Evolutionary conservation across 2,329 filamentous ascomycete genomes (phyloP).

Genomic region (Ophiostoma tasmaniense): DNA sequence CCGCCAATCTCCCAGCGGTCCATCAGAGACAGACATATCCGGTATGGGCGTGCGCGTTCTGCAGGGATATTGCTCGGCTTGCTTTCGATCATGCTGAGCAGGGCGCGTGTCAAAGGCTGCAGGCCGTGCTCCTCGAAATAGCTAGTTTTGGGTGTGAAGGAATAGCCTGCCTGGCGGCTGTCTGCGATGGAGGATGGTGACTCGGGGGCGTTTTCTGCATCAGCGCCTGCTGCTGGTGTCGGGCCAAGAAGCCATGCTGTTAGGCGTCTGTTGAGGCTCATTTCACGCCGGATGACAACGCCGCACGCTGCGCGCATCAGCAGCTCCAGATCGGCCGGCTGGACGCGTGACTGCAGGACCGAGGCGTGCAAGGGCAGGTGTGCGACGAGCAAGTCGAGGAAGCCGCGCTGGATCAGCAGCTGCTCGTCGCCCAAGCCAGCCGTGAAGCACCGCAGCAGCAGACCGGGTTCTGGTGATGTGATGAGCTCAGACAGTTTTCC

Average conservation of each 20-base stretch:
- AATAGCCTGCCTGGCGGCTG: conserved; percentile 22
- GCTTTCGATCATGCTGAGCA: conserved; percentile 66
- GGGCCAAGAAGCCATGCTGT: conserved; percentile 95
- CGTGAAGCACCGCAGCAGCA: conserved; percentile 84
- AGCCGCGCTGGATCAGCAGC: conserved; percentile 84
- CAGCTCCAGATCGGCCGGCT: conserved; percentile 66
- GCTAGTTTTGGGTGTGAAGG: conserved; percentile 50
- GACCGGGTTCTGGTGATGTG: conserved; percentile 80
- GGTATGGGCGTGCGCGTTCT: conserved; percentile 75
- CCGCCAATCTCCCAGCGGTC: conserved; percentile 97
- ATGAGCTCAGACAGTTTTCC: conserved; percentile 56
- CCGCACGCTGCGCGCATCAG: conserved; percentile 75
- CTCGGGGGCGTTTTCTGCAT: conserved; percentile 29
- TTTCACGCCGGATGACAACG: conserved; percentile 82
- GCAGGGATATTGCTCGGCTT: conserved; percentile 34
- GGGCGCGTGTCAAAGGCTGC: conserved; percentile 60
- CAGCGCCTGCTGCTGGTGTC: conserved; percentile 35
- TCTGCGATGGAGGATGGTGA: conserved; percentile 32
- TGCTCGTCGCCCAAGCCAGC: conserved; percentile 83
- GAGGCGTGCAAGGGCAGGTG: conserved; percentile 78
- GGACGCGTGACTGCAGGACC: conserved; percentile 68
- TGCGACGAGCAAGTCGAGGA: conserved; percentile 83
- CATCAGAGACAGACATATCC: conserved; percentile 91
- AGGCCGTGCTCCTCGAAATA: conserved; percentile 82
- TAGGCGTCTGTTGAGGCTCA: conserved; percentile 91